Evolutionary conservation across 208 protist species (phyloP), one percentile per base, ranked within the genome.

Genomic region (Histomonas meleagridis): DNA sequence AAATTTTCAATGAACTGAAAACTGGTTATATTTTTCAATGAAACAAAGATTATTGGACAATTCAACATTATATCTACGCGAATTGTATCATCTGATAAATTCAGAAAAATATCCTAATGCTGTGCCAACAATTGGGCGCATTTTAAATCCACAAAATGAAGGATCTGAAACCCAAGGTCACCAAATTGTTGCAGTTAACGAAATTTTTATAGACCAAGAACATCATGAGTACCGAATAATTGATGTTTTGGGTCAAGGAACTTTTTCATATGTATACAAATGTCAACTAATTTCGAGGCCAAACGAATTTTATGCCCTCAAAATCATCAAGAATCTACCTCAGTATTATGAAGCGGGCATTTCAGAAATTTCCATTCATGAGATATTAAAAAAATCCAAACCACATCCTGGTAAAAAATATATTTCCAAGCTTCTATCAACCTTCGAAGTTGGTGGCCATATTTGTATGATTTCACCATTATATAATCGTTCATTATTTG

Each of bases 231-330:
- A 40, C 55, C 23, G 46, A 51, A 46, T 86, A 12, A 86, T 86
- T 16, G 76, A 86, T 38, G 46, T 48, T 55, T 9, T 86, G 0
- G 76, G 76, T 57, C 51, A 86, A 18, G 76, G 76, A 12, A 86
- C 76, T 86, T 86, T 86, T 49, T 86, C 76, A 26, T 86, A 86
- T 57, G 76, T 86, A 55, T 86, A 43, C 26, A 86, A 86, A 55
- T 32, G 23, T 38, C 76, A 86, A 86, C 18, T 86, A 38, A 51
- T 86, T 26, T 10, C 3, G 1, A 14, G 55, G 21, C 7, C 23
- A 55, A 14, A 9, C 0, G 2, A 5, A n/a, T 86, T 86, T 55
- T 55, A 23, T 38, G 76, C 76, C 9, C 18, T 86, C 26, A 86
- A 86, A 86, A 86, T 86, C 26, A 86, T 86, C 46, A 86, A 86